Conservation (phyloP, 2,329 filamentous ascomycete species). For the Verticillium nubilum region DNA sequence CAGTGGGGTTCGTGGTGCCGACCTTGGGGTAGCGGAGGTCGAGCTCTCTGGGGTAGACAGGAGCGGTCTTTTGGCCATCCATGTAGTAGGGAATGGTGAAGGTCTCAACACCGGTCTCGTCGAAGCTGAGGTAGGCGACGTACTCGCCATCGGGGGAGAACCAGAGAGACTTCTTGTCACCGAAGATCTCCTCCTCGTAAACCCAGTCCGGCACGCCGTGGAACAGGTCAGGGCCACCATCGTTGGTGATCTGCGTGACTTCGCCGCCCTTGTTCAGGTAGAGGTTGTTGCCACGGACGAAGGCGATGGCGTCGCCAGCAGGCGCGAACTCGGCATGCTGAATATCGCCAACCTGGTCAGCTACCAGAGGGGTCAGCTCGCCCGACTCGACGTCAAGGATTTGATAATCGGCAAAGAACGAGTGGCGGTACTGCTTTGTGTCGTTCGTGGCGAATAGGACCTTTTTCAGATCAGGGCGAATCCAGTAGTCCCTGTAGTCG, state of each 20-base stretch:
- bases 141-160: conserved; percentile 89
- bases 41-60: conserved; percentile 56
- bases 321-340: conserved; percentile 62
- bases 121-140: conserved; percentile 86
- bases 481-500: conserved; percentile 52
- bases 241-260: conserved; percentile 50
- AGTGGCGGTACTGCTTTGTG: conserved; percentile 64
- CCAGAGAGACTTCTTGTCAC: conserved; percentile 80
- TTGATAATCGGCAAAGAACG: conserved; percentile 63
- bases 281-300: conserved; percentile 62
- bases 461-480: conserved; percentile 52
- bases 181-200: conserved; percentile 67
- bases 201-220: conserved; percentile 73
- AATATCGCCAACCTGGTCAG: conserved; percentile 57
- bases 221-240: conserved; percentile 58
- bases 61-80: conserved; percentile 49
- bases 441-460: conserved; percentile 60
- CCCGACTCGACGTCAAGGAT: conserved; percentile 57
- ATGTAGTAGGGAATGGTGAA: conserved; percentile 65
- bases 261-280: conserved; percentile 52
- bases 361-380: conserved; percentile 46
- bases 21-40: conserved; percentile 66
- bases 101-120: conserved; percentile 66
- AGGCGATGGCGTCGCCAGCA: conserved; percentile 53
- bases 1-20: conserved; percentile 61